Evolutionary conservation across 257 asterid species (phyloP).

Genomic region (Solanum clarkiae): DNA sequence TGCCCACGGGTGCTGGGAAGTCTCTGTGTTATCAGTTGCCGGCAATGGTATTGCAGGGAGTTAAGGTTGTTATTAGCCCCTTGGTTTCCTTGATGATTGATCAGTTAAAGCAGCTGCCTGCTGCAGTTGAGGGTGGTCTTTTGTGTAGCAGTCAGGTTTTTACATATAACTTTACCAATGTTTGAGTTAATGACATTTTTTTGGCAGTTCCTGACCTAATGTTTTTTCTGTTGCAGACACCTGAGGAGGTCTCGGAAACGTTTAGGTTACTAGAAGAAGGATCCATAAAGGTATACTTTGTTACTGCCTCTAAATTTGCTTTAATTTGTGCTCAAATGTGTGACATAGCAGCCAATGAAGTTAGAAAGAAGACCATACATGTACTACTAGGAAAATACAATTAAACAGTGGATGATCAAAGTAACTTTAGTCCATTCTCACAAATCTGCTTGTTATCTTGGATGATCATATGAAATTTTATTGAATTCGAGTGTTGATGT

Average conservation of each 20-base stretch:
- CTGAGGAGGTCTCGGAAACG: slow-evolving; percentile 70
- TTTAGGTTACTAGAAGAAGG: slow-evolving; percentile 60
- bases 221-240: slow-evolving; percentile 35
- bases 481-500: not conserved
- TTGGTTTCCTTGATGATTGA: slow-evolving; percentile 91
- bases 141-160: slow-evolving; percentile 81
- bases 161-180: slow-evolving; percentile 1
- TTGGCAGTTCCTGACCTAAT: slow-evolving; percentile 7
- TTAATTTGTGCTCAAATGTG: not conserved
- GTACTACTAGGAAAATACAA: not conserved
- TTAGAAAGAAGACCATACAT: not conserved
- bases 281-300: slow-evolving; percentile 47
- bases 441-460: not conserved
- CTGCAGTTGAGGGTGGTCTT: slow-evolving; percentile 69
- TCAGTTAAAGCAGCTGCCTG: slow-evolving; percentile 84
- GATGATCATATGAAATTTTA: not conserved
- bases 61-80: slow-evolving; percentile 86
- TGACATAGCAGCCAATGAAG: not conserved
- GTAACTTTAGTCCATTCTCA: not conserved
- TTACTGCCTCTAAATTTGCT: not conserved
- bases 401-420: not conserved
- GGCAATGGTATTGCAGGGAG: slow-evolving; percentile 65
- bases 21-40: slow-evolving; percentile 86
- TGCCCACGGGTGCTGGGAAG: slow-evolving; percentile 96
- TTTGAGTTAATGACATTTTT: not conserved